Evolutionary conservation across 768 basidiomycete genomes (phyloP), one percentile per base, ranked within the genome.

Genomic region (Omphalotus guepiniiformis): DNA sequence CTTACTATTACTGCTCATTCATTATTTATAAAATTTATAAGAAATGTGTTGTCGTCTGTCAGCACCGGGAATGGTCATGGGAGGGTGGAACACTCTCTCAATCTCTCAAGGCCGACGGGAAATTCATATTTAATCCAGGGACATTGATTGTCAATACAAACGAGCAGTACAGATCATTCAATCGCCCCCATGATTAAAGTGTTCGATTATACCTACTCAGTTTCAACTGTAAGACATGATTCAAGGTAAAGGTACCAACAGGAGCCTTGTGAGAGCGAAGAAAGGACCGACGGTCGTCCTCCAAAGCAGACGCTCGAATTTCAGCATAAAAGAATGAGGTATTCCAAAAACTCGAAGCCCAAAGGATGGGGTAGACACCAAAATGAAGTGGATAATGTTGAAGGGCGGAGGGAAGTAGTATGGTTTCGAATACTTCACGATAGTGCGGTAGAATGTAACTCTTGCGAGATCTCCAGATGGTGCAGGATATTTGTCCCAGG

Each of bases 321-420:
- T 48, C 7, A 21, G 36, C 2, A 56, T 26, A 18, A 55, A 51
- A 3, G 34, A 39, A 12, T 52, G 44, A 22, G 49, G 58, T 22
- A 53, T 43, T 18, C 64, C 62, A 6, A 59, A 52, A 13, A 56
- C 9, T 18, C 39, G 32, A 12, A 58, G 42, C n/a, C 54, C 34
- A 7, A 37, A 42, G 12, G 42, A 51, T 3, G 63, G 63, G 22
- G 59, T 25, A 11, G 39, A 29, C 45, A 70, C 49, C 6, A 65
- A 29, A 27, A 64, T 4, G 5, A 60, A 29, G 26, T 57, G 63
- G 3, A 78, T 26, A 39, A 82, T 46, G 58, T 77, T 81, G 58
- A 81, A 68, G 0, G 79, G 80, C 4, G 76, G 65, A 2, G 77
- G 78, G 51, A 78, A 82, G 39, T 55, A 58, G 47, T 72, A 69